Conservation (phyloP, 345 rosid species). For the Melaleuca quinquenervia region DNA sequence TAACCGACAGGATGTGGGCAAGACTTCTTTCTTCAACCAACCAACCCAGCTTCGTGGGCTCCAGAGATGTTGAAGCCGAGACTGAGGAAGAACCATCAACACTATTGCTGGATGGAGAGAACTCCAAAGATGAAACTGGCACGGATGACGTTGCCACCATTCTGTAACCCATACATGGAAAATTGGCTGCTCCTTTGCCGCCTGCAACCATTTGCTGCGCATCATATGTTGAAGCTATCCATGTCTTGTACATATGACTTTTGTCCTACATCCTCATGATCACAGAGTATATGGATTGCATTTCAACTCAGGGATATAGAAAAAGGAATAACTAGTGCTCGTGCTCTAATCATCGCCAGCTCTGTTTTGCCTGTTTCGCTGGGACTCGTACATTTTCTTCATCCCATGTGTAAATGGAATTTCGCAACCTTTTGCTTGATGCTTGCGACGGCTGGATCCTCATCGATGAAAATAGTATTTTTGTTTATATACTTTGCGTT, state of each 20-base stretch:
- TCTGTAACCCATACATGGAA: neutral
- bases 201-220: neutral
- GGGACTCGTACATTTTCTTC: neutral
- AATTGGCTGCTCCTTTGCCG: neutral
- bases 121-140: neutral
- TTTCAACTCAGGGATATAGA: neutral
- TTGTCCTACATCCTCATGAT: neutral
- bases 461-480: neutral
- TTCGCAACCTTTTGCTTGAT: neutral
- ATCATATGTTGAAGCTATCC: neutral
- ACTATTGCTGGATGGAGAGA: slow-evolving; percentile 2
- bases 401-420: neutral
- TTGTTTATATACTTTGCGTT: neutral
- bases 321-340: neutral
- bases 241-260: neutral
- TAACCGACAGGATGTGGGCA: slow-evolving; percentile 89
- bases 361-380: neutral
- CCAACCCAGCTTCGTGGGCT: slow-evolving; percentile 64
- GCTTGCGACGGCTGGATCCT: neutral
- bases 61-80: slow-evolving; percentile 8
- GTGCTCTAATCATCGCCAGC: neutral
- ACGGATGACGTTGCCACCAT: neutral
- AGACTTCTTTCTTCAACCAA: slow-evolving; percentile 62
- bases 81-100: neutral
- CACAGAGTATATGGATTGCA: neutral